Base-by-base conservation (phyloP, 352 stramenopile species). In the Phytophthora colocasiae region DNA sequence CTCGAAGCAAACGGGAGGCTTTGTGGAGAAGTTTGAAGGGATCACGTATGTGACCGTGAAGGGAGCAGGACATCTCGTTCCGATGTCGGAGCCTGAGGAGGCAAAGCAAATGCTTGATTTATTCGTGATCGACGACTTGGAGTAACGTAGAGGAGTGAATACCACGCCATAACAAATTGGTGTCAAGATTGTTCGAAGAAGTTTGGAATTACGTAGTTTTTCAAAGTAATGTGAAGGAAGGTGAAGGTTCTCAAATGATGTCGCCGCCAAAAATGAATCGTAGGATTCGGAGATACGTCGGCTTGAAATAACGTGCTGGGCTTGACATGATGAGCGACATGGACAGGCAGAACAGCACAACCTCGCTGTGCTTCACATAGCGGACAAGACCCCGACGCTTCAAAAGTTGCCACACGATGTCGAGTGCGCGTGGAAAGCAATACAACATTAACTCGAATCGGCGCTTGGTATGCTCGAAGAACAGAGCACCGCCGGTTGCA, bases 41-140 rank as follows among this genome's bases (percentile, higher is more conserved):
- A 58, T 98, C 14, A 83, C 70, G 24, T 98, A 96, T 69, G 58
- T 97, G 47, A 98, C 92, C 0, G 93, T 98, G 58, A 92, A 96
- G 52, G 93, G 91, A 11, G 89, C 90, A 1, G 95, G 95, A 14
- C 92, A 98, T 66, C 79, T 98, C 56, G 92, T 97, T 49, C 93
- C 91, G 1, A 79, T 82, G 65, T 89, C 82, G 67, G 93, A 97
- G 62, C 83, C 83, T 4, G 56, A 78, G 14, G 79, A 89, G 51
- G 78, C 83, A 19, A 87, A 87, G 63, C 73, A 81, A 66, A 90
- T 92, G 83, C 75, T 92, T 34, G 77, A 92, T 59, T 58, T 82
- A 46, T 92, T 89, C 50, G 76, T 92, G 34, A 66, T 92, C 27
- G 85, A 86, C 56, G 57, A 69, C 38, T 52, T 74, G 43, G 58